Evolutionary conservation across 441 rosid genomes (phyloP).

Genomic region (Populus hybrid): DNA sequence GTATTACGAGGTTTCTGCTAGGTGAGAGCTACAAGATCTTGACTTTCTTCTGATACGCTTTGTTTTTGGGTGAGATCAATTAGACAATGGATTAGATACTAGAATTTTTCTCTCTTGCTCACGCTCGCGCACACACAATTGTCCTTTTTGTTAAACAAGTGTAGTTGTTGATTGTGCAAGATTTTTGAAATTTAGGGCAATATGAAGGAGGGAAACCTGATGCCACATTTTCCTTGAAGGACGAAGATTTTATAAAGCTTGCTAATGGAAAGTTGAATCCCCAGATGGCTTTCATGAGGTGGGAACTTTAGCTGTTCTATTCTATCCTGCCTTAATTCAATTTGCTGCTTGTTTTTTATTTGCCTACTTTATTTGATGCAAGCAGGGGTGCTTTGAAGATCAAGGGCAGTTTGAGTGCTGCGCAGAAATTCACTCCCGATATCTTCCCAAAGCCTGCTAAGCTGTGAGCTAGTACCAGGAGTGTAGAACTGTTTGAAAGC

Average conservation of each 20-base stretch:
- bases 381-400: slow-evolving; percentile 93
- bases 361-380: slow-evolving; percentile 9
- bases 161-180: neutral
- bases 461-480: slow-evolving; percentile 46
- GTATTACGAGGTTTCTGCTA: neutral
- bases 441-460: slow-evolving; percentile 94
- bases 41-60: neutral
- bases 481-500: slow-evolving; percentile 4
- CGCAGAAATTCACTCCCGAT: slow-evolving; percentile 92
- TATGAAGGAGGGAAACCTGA: slow-evolving; percentile 89
- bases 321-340: neutral
- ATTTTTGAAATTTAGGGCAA: slow-evolving; percentile 39
- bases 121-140: neutral
- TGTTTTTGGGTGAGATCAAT: neutral
- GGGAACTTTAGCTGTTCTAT: neutral
- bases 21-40: neutral
- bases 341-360: neutral
- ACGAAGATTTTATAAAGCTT: slow-evolving; percentile 87
- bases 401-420: slow-evolving; percentile 90
- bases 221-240: slow-evolving; percentile 77
- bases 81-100: neutral
- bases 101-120: neutral
- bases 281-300: slow-evolving; percentile 95
- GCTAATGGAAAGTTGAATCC: slow-evolving; percentile 91
- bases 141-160: neutral